A percentile compares a stretch with the other conserved stretches of the same genome.
Evolutionary conservation across 495 filamentous ascomycete species (phyloP).

Genomic region (Xylaria telfairii): DNA sequence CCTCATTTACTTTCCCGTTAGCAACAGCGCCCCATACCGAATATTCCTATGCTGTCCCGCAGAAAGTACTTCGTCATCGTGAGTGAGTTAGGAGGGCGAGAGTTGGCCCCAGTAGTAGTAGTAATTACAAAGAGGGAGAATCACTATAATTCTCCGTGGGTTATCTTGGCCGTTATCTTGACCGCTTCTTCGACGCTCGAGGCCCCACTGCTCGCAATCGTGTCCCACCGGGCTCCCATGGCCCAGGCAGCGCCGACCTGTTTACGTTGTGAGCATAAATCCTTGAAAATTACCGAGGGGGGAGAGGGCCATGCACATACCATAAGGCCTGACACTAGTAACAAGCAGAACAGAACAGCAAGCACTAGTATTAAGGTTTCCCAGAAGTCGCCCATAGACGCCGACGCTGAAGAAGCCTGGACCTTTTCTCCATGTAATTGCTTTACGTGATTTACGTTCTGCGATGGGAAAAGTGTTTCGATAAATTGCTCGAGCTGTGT

Average conservation of each 20-base stretch:
- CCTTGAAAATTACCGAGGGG: not conserved
- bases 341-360: constrained; percentile 41
- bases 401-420: constrained; percentile 29
- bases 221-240: constrained; percentile 67
- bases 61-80: constrained; percentile 24
- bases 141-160: constrained; percentile 53
- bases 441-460: constrained; percentile 55
- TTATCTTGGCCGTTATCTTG: constrained; percentile 30
- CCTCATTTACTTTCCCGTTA: constrained; percentile 11
- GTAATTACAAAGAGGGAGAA: not conserved
- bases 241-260: constrained; percentile 72
- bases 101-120: constrained; percentile 3
- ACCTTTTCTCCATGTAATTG: constrained; percentile 37
- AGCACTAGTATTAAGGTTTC: constrained; percentile 46
- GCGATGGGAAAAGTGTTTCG: constrained; percentile 87
- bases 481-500: constrained; percentile 94
- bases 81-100: not conserved
- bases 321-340: constrained; percentile 51
- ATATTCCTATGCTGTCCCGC: constrained; percentile 13
- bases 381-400: constrained; percentile 36
- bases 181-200: constrained; percentile 36
- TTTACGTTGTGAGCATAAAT: constrained; percentile 22
- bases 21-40: constrained; percentile 17
- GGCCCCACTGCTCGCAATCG: constrained; percentile 46
- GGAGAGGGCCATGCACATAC: constrained; percentile 38